Base-by-base conservation (phyloP, 2,329 filamentous ascomycete genomes). In the Ploettnerulaceae sp. region DNA sequence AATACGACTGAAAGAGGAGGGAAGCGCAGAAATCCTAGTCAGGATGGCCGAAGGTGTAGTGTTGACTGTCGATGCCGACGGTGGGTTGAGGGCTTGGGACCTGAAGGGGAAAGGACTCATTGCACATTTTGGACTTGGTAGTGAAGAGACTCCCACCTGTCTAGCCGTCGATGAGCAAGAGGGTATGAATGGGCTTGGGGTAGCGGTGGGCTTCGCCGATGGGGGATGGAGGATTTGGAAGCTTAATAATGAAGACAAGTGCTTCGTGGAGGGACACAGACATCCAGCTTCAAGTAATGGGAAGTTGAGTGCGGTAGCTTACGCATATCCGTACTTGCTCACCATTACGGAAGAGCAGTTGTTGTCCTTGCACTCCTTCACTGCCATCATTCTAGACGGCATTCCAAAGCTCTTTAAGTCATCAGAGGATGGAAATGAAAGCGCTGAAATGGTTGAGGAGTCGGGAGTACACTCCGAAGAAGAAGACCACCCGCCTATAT, bases 51-150 rank as follows among this genome's bases (percentile, higher is more conserved):
- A 88, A 47, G 85, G 88, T 0, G 70, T 89, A 15, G 81, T 93
- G 7, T 78, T 93, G 42, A 93, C 88, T 3, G 89, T 78, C 0
- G 88, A 95, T 63, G 68, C 69, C 5, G 66, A 69, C 2, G 75
- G 76, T 38, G 89, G 89, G 1, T 69, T 97, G 37, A 77, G 88
- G 28, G 88, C 81, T 1, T 96, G 89, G 89, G 78, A 82, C 50
- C 71, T 87, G 20, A 85, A 79, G 60, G 79, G 76, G 2, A 79
- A 75, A 51, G 65, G 69, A 18, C 67, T 86, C 28, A 64, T 90
- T 29, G 82, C 82, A 5, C 69, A 72, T 36, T 61, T 62, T 12
- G 48, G 49, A 2, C 60, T 81, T 2, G n/a, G 48, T 36, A 42
- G 33, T 20, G 37, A 49, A 18, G 57, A 60, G 3, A 58, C 64